phyloP scores from a whole-genome alignment of 129 eudicot genomes.

The Artemisia argyi region DNA sequence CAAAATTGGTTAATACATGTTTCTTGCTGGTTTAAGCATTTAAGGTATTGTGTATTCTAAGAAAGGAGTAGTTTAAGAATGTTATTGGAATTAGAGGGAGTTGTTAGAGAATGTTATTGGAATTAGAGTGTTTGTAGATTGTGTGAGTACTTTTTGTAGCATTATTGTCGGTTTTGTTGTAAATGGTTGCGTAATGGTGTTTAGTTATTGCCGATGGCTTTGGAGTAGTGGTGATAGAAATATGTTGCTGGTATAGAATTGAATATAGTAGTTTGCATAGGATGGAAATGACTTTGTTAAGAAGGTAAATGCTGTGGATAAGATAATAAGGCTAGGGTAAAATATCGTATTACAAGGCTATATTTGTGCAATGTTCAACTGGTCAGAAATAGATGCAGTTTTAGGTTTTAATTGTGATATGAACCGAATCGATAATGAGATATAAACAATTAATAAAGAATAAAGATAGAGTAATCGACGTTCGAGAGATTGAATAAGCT shows the following conservation, averaged over 20 bases:
- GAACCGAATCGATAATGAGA: no score
- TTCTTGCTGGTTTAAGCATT: neutral
- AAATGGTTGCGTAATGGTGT: no score
- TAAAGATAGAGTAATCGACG: no score
- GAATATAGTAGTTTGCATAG: neutral
- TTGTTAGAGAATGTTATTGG: no score
- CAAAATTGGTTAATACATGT: neutral
- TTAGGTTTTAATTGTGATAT: conserved; percentile 2
- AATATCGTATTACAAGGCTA: neutral
- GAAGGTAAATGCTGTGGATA: conserved; percentile 1
- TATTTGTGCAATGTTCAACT: neutral
- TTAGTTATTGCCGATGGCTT: neutral
- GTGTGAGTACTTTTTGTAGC: no score
- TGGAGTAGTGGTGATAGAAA: neutral
- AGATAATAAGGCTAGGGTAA: neutral
- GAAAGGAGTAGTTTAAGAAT: no score
- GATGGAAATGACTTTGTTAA: neutral
- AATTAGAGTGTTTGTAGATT: no score
- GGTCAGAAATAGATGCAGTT: conserved; percentile 4
- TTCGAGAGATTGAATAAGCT: no score
- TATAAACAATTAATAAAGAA: no score
- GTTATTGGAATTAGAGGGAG: no score
- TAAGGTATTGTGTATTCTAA: no score
- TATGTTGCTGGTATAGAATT: neutral
- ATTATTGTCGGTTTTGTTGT: no score